Percentiles rank a stretch among this genome's conserved stretches.
These are phyloP conservation scores for Suhomyces maxii DNA, from an alignment of 1,139 yeast genomes.

Conservation along the genomic window DNA sequence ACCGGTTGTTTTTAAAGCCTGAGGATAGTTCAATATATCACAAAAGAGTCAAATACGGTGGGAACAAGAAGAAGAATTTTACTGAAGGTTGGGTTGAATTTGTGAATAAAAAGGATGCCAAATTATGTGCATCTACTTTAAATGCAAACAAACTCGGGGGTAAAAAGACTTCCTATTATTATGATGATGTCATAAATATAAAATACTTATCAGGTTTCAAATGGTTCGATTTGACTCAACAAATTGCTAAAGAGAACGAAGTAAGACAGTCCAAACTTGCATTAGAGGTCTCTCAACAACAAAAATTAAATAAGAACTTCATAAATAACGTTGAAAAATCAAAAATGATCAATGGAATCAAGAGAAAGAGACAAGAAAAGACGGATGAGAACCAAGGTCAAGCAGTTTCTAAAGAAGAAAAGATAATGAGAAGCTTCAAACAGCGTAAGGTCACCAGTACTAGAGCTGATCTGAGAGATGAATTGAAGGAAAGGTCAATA, in stretches of 20 bases:
- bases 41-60: conserved; percentile 79
- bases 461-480: conserved; percentile 60
- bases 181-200: conserved; percentile 90
- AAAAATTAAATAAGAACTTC: conserved; percentile 79
- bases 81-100: conserved; percentile 99
- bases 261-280: conserved; percentile 83
- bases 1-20: conserved; percentile 82
- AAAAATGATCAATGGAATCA: conserved; percentile 72
- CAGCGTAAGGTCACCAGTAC: conserved; percentile 65
- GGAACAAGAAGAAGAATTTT: conserved; percentile 86
- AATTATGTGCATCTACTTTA: conserved; percentile 78
- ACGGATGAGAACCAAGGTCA: conserved; percentile 20
- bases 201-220: conserved; percentile 89
- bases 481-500: conserved; percentile 46
- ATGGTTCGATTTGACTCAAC: conserved; percentile 94
- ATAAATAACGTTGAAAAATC: conserved; percentile 83
- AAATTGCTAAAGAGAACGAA: conserved; percentile 88
- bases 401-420: not conserved
- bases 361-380: conserved; percentile 48
- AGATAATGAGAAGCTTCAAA: conserved; percentile 54
- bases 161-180: conserved; percentile 85
- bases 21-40: conserved; percentile 70
- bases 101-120: conserved; percentile 78
- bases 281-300: conserved; percentile 86
- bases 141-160: conserved; percentile 93